Evolutionary conservation across 805 yeast species (phyloP), one percentile per base, ranked within the genome.

Genomic region (Metschnikowia cerradonensis): DNA sequence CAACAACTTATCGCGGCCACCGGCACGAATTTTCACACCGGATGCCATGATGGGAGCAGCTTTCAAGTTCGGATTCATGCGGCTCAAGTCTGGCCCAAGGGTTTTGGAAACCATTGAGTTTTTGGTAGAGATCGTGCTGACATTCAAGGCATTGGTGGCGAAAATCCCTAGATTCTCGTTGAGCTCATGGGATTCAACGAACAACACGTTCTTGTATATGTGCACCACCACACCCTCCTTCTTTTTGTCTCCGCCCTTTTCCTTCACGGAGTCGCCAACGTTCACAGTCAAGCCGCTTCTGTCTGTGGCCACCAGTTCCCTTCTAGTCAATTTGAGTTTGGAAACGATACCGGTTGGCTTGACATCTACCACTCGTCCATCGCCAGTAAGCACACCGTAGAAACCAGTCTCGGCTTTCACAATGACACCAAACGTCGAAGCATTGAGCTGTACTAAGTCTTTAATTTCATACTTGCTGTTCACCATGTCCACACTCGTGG

Each of bases 181-280:
- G 45, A 87, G 80, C 45, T 86, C 85, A 59, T 88, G 86, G 49
- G 94, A 85, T 65, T 89, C 86, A 44, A 91, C 74, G 67, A 92
- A 94, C 53, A 94, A 78, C 45, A 78, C 76, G 48, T 86, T 84
- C 64, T 90, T 85, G 76, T 86, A 88, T 50, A 94, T 84, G 66
- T 92, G 97, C 52, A 94, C 67, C 53, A 94, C 87, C 35, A 79
- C 82, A 59, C 99, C 99, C 63, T 88, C 91, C 65, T 96, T 81
- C 59, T 88, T 84, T 54, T 70, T 73, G 60, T 90, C 96, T 45
- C 95, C 95, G 14, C 79, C 76, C 13, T 58, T 58, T 64, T 94
- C 99, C 60, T 84, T 84, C n/a, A 94, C 96, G 2, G 94, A 84
- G 64, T 94, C 99, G 46, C 97, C 97, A 36, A 88, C 83, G 50